phyloP scores from a whole-genome alignment of 768 basidiomycete species.

The Leccinellum rugosiceps region DNA sequence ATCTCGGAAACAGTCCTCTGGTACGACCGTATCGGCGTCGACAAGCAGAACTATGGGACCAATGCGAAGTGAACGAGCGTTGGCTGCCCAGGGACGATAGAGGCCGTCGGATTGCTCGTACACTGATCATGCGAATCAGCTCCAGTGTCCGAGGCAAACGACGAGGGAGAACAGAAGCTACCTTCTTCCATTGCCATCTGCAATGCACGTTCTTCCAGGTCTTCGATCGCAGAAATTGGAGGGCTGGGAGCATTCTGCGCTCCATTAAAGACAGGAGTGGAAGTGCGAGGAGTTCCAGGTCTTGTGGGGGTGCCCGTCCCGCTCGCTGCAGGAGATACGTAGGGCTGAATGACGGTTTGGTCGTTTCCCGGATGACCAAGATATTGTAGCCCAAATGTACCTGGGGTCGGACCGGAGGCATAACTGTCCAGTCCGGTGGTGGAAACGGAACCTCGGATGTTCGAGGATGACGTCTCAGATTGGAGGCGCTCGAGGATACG shows the following conservation, averaged over 20 bases:
- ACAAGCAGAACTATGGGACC: slow-evolving; percentile 79
- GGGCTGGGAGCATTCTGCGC: slow-evolving; percentile 7
- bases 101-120: slow-evolving; percentile 54
- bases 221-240: slow-evolving; percentile 27
- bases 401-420: slow-evolving; percentile 29
- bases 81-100: slow-evolving; percentile 74
- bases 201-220: slow-evolving; percentile 48
- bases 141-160: slow-evolving; percentile 36
- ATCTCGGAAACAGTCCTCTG: slow-evolving; percentile 88
- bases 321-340: slow-evolving; percentile 5
- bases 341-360: slow-evolving; percentile 31
- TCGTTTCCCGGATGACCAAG: slow-evolving; percentile 66
- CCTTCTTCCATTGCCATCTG: slow-evolving; percentile 52
- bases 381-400: slow-evolving; percentile 62
- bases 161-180: slow-evolving; percentile 29
- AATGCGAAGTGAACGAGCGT: slow-evolving; percentile 69
- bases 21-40: slow-evolving; percentile 87
- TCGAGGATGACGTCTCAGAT: slow-evolving; percentile 22
- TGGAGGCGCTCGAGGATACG: slow-evolving; percentile 30
- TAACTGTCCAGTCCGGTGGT: slow-evolving; percentile 21
- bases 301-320: slow-evolving; percentile 26
- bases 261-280: slow-evolving; percentile 6
- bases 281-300: slow-evolving; percentile 25
- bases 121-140: slow-evolving; percentile 34
- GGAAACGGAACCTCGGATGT: slow-evolving; percentile 22